Evolutionary conservation across 2,329 filamentous ascomycete species (phyloP), one percentile per base, ranked within the genome.

Genomic region (Zymoseptoria brevis): DNA sequence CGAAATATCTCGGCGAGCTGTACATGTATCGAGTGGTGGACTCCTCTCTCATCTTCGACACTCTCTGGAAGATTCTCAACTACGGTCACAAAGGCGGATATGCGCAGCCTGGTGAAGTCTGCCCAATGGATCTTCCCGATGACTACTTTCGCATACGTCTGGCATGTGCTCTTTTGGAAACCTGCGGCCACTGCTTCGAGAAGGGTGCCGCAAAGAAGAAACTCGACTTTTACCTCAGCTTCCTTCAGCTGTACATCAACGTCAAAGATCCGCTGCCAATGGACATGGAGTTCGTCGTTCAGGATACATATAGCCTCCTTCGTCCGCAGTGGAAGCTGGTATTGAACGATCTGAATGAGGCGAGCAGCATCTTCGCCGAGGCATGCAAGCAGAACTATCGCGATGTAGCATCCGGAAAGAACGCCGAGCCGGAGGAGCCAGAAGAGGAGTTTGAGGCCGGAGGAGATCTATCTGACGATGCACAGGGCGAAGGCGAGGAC

Each of bases 1-100:
- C 96, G 69, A 97, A 96, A 72, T 99, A 96, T 72, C 80, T 99
- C 4, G 92, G 90, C 21, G 94, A 99, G 75, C 83, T 99, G 8
- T 99, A 99, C 77, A 96, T 96, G 69, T 99, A 97, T 73, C 89
- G 94, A 59, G 90, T 99, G 84, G 83, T 99, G 45, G 94, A 99
- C 73, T 94, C 96, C 50, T 89, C 90, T 0, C 88, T 97, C 22
- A 88, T 99, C 55, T 99, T 99, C 68, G 94, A 99, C 70, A 90
- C 88, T 0, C 82, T 99, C 75, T 99, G 96, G 79, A 91, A 90
- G 70, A 88, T 99, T 67, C 82, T 96, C 72, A 96, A 90, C 7
- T 96, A 96, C 72, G 94, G 93, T 24, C 90, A 97, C 73, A 85
- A 83, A 68, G 80, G 86, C 29, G 93, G 93, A 0, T 89, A 88